Evolutionary conservation across 2,329 filamentous ascomycete species (phyloP).

Genomic region (Ophiostoma sp.): DNA sequence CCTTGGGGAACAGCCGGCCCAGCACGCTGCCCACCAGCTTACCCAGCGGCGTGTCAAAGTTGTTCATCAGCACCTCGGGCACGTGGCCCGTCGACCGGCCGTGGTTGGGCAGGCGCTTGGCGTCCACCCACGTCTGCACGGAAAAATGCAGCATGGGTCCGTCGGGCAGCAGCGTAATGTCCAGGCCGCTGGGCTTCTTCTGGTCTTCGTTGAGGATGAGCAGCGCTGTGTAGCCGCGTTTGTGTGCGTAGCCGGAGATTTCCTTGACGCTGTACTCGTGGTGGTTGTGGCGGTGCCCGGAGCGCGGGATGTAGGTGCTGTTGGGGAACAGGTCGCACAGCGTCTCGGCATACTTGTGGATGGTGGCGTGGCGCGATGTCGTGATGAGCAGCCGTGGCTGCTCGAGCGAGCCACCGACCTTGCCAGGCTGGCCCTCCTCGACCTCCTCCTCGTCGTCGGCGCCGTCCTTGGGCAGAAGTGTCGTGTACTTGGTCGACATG

Average conservation of each 20-base stretch:
- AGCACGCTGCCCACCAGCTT: slow-evolving; percentile 82
- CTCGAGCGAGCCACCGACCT: slow-evolving; percentile 48
- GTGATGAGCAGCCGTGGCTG: slow-evolving; percentile 67
- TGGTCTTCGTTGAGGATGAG: slow-evolving; percentile 83
- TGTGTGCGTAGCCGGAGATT: slow-evolving; percentile 78
- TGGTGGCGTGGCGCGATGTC: slow-evolving; percentile 79
- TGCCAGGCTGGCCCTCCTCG: slow-evolving; percentile 28
- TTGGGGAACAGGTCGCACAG: slow-evolving; percentile 82
- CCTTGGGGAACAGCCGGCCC: slow-evolving; percentile 69
- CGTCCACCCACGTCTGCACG: slow-evolving; percentile 85
- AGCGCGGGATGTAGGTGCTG: slow-evolving; percentile 78
- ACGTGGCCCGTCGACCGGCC: slow-evolving; percentile 83
- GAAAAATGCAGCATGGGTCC: slow-evolving; percentile 92
- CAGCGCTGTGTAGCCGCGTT: slow-evolving; percentile 77
- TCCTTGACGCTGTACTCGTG: slow-evolving; percentile 91
- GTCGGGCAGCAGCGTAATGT: slow-evolving; percentile 73
- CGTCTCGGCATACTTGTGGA: slow-evolving; percentile 76
- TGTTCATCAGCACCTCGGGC: slow-evolving; percentile 83
- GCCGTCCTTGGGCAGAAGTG: slow-evolving; percentile 46
- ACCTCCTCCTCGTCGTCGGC: slow-evolving; percentile 11
- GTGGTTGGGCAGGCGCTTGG: slow-evolving; percentile 81
- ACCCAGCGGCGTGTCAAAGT: slow-evolving; percentile 91
- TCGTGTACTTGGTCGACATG: slow-evolving; percentile 55
- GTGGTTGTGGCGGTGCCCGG: slow-evolving; percentile 66
- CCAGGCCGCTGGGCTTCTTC: slow-evolving; percentile 76